Conservation (phyloP, 192 early-diverging fungal species). For the Backusella tarrabulga region DNA sequence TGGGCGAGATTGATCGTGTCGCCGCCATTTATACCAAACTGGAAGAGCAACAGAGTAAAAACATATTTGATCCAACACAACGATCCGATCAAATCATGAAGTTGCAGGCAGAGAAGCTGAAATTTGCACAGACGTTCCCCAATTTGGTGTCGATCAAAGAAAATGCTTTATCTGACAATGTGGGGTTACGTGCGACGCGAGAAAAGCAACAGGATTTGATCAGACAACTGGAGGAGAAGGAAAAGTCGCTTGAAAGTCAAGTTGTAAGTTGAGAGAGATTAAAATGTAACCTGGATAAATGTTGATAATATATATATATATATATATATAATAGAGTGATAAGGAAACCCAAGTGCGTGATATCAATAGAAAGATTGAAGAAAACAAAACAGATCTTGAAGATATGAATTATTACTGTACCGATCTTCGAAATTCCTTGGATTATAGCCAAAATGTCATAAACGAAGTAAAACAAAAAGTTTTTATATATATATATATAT, state of each 20-base stretch:
- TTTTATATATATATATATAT: no score
- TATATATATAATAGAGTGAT: conserved; percentile 34
- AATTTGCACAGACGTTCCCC: conserved; percentile 82
- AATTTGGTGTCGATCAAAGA: conserved; percentile 70
- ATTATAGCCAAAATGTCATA: conserved; percentile 51
- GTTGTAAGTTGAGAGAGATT: conserved; percentile 42
- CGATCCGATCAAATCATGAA: conserved; percentile 81
- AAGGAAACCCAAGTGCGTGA: conserved; percentile 66
- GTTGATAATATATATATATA: background rate
- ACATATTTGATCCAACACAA: conserved; percentile 70
- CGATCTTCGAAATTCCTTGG: conserved; percentile 63
- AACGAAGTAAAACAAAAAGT: conserved; percentile 46
- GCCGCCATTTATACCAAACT: conserved; percentile 71
- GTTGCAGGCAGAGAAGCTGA: conserved; percentile 80
- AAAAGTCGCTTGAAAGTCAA: conserved; percentile 66
- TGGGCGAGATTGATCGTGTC: conserved; percentile 65
- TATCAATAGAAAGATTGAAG: conserved; percentile 46
- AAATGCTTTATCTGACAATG: conserved; percentile 51
- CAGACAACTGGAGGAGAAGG: conserved; percentile 75
- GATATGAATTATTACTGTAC: conserved; percentile 59
- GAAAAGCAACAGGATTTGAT: conserved; percentile 88
- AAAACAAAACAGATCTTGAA: conserved; percentile 51
- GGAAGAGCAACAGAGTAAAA: conserved; percentile 80
- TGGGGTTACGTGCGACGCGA: conserved; percentile 70
- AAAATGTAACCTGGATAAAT: background rate